These are phyloP conservation scores for Pyrenochaeta sp. DNA, from an alignment of 2,329 filamentous ascomycete species.

Conservation along the genomic window DNA sequence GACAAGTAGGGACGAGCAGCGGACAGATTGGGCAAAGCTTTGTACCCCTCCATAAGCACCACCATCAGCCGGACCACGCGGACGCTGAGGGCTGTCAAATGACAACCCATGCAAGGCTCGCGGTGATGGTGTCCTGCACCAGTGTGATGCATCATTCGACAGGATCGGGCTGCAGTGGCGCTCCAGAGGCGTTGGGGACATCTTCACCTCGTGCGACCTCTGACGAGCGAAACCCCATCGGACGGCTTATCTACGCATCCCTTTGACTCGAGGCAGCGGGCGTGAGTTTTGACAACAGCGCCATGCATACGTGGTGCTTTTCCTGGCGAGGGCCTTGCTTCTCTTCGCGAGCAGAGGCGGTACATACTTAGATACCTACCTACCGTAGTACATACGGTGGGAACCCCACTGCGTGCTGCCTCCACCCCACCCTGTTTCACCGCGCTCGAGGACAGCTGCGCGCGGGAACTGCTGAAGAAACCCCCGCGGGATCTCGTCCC, in stretches of 20 bases:
- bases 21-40: conserved; percentile 5
- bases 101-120: conserved; percentile 12
- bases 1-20: conserved; percentile 3
- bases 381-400: conserved; percentile 20
- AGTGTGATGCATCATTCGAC: conserved; percentile 22
- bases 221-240: conserved; percentile 15
- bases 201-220: conserved; percentile 22
- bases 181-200: conserved; percentile 13
- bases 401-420: conserved; percentile 20
- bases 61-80: conserved; percentile 11
- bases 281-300: conserved; percentile 23
- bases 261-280: conserved; percentile 10
- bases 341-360: conserved; percentile 17
- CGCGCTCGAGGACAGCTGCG: conserved; percentile 1
- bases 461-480: background rate
- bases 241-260: conserved; percentile 12
- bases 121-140: conserved; percentile 20
- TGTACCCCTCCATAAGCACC: conserved; percentile 16
- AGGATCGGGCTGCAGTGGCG: conserved; percentile 23
- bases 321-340: conserved; percentile 8
- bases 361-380: conserved; percentile 8
- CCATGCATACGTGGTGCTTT: conserved; percentile 18
- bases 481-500: background rate
- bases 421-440: conserved; percentile 28
- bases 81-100: conserved; percentile 14